Conservation (phyloP, 179 eudicot species). For the Nepenthes alata region DNA sequence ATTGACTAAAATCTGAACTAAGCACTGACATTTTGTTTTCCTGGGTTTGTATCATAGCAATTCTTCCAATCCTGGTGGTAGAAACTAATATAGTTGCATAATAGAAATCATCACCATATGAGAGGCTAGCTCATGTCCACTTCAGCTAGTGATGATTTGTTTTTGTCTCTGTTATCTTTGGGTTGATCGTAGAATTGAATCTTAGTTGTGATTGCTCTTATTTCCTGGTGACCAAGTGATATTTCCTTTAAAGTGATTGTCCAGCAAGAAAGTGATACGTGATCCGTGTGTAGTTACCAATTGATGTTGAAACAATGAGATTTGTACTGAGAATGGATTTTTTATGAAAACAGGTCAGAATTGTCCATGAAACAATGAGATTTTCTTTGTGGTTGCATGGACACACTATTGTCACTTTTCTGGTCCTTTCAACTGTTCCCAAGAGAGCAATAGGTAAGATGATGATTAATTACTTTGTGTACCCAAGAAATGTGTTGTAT, state of each 20-base stretch:
- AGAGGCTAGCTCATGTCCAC: no score
- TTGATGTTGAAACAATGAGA: background rate
- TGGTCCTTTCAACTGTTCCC: constrained; percentile 65
- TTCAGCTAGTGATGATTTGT: no score
- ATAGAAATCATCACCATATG: no score
- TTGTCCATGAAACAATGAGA: constrained; percentile 67
- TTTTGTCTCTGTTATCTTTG: background rate
- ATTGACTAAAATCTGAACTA: no score
- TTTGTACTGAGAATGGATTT: constrained; percentile 5
- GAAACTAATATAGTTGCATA: no score
- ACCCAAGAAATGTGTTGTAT: background rate
- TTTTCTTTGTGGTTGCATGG: constrained; percentile 98
- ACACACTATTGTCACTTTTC: constrained; percentile 54
- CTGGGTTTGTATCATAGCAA: no score
- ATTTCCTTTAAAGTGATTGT: background rate
- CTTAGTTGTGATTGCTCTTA: background rate
- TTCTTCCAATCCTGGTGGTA: no score
- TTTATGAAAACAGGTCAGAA: constrained; percentile 42
- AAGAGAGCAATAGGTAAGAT: constrained; percentile 56
- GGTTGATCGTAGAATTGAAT: background rate
- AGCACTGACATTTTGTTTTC: no score
- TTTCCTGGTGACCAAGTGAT: background rate
- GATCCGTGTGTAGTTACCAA: background rate
- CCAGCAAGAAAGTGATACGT: background rate
- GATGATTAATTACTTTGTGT: constrained; percentile 4